Evolutionary conservation across 495 filamentous ascomycete genomes (phyloP), one percentile per base, ranked within the genome.

Genomic region (Melanomma pulvis-pyrius): DNA sequence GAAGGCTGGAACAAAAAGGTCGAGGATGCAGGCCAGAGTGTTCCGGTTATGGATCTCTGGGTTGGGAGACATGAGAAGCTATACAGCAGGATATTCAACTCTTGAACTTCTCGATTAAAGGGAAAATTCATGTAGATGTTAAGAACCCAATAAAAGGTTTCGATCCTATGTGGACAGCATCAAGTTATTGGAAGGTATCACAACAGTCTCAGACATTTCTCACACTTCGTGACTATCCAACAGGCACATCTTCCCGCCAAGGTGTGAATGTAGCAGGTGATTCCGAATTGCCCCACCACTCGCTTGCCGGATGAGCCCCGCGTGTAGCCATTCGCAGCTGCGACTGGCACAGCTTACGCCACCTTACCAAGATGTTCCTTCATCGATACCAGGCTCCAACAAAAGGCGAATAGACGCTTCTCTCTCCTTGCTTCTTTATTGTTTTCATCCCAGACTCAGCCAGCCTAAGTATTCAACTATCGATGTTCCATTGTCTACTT

Each of bases 61-160:
- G 81, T 96, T 61, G 94, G 96, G 12, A 85, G 94, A 74, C 94
- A 98, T 79, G 94, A 98, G 81, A 75, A 96, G 74, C 77, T 98
- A 41, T 98, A 98, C 79, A 96, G 91, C 67, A 87, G 94, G 74
- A 98, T 98, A 54, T 98, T 98, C 71, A 98, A 98, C 75, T 88
- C 86, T 56, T 88, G 59, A 54, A 9, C 11, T 8, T 41, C 11
- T 7, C 9, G 13, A n/a, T n/a, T n/a, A n/a, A n/a, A n/a, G n/a
- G n/a, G n/a, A n/a, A n/a, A n/a, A n/a, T n/a, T n/a, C n/a, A n/a
- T n/a, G n/a, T n/a, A n/a, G n/a, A n/a, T n/a, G n/a, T n/a, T n/a
- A n/a, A n/a, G n/a, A n/a, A n/a, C n/a, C n/a, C n/a, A n/a, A n/a
- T n/a, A 17, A 17, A 41, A 41, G 36, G 9, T 17, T 41, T n/a